These are phyloP conservation scores for Talaromyces ruber DNA, from an alignment of 495 filamentous ascomycete species.

Conservation along the genomic window DNA sequence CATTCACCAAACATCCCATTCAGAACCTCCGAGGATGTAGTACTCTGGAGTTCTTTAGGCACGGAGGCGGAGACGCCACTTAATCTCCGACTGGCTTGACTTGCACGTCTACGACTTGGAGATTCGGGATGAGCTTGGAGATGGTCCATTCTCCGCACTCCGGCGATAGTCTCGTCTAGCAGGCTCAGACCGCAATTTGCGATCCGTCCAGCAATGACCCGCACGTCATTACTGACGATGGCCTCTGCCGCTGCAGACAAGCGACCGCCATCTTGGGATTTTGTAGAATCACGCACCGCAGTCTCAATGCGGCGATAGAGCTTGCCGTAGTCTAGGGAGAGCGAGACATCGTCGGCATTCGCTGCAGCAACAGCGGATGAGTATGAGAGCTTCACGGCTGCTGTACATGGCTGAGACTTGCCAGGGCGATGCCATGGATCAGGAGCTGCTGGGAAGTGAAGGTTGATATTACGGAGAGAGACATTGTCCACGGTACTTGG, in stretches of 20 bases:
- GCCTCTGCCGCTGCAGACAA: constrained; percentile 17
- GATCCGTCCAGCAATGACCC: constrained; percentile 29
- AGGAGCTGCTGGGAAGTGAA: constrained; percentile 33
- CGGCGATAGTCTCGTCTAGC: constrained; percentile 34
- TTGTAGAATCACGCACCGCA: constrained; percentile 24
- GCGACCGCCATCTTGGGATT: constrained; percentile 1
- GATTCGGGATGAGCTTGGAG: constrained; percentile 17
- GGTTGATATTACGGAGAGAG: constrained; percentile 31
- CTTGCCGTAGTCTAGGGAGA: constrained; percentile 40
- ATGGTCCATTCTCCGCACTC: constrained; percentile 32
- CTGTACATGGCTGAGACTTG: constrained; percentile 38
- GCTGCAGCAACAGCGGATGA: constrained; percentile 34
- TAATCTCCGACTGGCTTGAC: constrained; percentile 11
- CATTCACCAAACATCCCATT: constrained; percentile 27
- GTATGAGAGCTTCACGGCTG: constrained; percentile 34
- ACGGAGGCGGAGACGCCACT: constrained; percentile 16
- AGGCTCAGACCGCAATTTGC: constrained; percentile 29
- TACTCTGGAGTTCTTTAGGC: neutral
- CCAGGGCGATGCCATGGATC: constrained; percentile 38
- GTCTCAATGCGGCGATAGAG: constrained; percentile 36
- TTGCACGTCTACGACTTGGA: constrained; percentile 7
- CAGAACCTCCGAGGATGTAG: constrained; percentile 13
- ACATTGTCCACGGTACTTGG: constrained; percentile 33
- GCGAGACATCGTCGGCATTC: constrained; percentile 34
- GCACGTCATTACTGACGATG: constrained; percentile 26